Conservation (phyloP, 2,329 filamentous ascomycete species). For the Apiospora saccharicola region DNA sequence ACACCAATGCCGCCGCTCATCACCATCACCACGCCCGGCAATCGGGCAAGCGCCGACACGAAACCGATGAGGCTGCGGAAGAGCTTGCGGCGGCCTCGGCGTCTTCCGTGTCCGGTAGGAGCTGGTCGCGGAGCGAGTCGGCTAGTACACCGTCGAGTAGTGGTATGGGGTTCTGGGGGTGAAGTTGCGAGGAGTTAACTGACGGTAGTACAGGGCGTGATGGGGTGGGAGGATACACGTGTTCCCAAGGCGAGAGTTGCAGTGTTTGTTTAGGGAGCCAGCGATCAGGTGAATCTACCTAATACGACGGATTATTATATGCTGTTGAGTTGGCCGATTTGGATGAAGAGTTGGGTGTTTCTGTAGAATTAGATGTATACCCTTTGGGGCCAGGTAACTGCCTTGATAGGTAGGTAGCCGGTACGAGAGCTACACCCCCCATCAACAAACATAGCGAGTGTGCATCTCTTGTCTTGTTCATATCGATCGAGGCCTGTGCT, state of each 20-base stretch:
- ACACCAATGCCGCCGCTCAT: neutral
- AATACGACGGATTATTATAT: neutral
- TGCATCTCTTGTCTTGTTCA: neutral
- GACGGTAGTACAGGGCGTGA: neutral
- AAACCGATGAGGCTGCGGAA: constrained; percentile 21
- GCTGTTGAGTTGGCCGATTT: neutral
- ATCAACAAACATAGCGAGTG: neutral
- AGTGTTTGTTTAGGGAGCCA: no score
- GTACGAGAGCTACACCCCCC: neutral
- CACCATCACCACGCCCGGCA: neutral
- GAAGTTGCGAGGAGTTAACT: neutral
- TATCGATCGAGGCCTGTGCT: neutral
- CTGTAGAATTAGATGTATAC: neutral
- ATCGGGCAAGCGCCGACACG: neutral
- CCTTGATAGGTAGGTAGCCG: no score
- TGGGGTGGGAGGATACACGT: neutral
- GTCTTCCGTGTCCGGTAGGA: constrained; percentile 23
- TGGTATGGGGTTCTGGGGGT: neutral
- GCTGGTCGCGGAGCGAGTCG: constrained; percentile 6
- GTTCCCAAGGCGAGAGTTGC: neutral
- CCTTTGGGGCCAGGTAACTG: neutral
- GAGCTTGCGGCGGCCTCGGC: constrained; percentile 26
- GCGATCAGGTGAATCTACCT: neutral
- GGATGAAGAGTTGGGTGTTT: neutral
- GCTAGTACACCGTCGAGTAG: neutral